These are phyloP conservation scores for Emmonsia crescens DNA, from an alignment of 2,329 filamentous ascomycete genomes.

Conservation along the genomic window DNA sequence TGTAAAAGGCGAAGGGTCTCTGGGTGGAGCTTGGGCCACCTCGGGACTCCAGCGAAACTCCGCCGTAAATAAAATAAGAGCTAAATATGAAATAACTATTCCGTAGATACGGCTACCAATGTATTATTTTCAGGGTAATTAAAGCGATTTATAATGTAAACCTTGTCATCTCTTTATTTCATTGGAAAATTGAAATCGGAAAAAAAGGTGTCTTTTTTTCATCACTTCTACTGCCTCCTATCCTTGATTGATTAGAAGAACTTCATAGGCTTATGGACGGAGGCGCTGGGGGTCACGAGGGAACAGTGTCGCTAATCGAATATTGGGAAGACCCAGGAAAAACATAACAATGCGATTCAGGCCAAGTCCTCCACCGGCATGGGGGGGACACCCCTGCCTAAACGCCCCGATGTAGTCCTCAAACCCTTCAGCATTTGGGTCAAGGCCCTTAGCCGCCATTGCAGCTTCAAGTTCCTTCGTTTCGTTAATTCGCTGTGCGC, in stretches of 20 bases:
- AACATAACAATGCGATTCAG: conserved; percentile 58
- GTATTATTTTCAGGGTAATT: neutral
- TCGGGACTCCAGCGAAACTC: neutral
- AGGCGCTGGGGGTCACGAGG: conserved; percentile 51
- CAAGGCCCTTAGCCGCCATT: conserved; percentile 49
- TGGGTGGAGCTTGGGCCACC: conserved; percentile 3
- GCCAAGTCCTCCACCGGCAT: conserved; percentile 55
- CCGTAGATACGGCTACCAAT: neutral
- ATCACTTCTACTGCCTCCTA: neutral
- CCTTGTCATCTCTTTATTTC: neutral
- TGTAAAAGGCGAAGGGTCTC: neutral
- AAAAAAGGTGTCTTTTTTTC: neutral
- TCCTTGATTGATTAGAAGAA: neutral
- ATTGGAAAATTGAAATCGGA: neutral
- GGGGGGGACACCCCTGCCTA: conserved; percentile 52
- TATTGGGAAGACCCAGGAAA: conserved; percentile 54
- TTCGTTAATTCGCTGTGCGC: conserved; percentile 56
- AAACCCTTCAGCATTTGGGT: conserved; percentile 49
- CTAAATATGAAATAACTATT: too few relatives aligned
- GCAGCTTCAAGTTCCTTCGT: conserved; percentile 46
- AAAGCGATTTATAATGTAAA: neutral
- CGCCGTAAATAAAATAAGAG: too few relatives aligned
- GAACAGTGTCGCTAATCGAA: conserved; percentile 52
- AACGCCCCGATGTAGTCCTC: conserved; percentile 55
- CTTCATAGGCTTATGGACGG: conserved; percentile 27